These are phyloP conservation scores for Auxenochlorella protothecoides DNA, from an alignment of 139 green algal genomes.

Conservation along the genomic window DNA sequence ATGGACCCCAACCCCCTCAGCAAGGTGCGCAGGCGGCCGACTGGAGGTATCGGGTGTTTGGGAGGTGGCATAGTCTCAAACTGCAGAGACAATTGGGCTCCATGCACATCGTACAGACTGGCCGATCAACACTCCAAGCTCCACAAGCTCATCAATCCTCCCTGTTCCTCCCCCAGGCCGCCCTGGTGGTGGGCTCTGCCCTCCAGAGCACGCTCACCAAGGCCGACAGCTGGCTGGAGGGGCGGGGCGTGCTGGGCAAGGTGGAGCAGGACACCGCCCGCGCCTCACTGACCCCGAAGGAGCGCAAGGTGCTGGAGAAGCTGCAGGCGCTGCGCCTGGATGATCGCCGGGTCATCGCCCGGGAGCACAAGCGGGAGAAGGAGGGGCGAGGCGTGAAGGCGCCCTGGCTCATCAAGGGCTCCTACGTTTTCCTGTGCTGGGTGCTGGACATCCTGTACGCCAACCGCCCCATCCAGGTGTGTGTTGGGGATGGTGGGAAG, in stretches of 20 bases:
- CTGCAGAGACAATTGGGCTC: no score
- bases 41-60: no score
- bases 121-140: no score
- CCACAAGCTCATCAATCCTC: no score
- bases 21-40: no score
- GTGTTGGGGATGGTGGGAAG: not conserved
- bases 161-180: not conserved
- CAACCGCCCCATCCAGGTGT: constrained; percentile 55
- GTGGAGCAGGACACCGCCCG: constrained; percentile 20
- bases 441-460: constrained; percentile 64
- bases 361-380: constrained; percentile 50
- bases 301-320: constrained; percentile 24
- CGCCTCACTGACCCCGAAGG: not conserved
- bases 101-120: no score
- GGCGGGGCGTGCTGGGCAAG: constrained; percentile 23
- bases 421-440: constrained; percentile 61
- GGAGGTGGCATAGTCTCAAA: no score
- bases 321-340: constrained; percentile 54
- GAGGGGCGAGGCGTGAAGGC: not conserved
- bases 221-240: constrained; percentile 39
- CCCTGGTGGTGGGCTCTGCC: not conserved
- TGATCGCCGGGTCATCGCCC: constrained; percentile 62
- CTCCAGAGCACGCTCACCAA: constrained; percentile 1
- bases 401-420: constrained; percentile 28
- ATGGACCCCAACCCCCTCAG: no score